These are phyloP conservation scores for Apiotrichum porosum DNA, from an alignment of 1,284 basidiomycete species.

Conservation along the genomic window DNA sequence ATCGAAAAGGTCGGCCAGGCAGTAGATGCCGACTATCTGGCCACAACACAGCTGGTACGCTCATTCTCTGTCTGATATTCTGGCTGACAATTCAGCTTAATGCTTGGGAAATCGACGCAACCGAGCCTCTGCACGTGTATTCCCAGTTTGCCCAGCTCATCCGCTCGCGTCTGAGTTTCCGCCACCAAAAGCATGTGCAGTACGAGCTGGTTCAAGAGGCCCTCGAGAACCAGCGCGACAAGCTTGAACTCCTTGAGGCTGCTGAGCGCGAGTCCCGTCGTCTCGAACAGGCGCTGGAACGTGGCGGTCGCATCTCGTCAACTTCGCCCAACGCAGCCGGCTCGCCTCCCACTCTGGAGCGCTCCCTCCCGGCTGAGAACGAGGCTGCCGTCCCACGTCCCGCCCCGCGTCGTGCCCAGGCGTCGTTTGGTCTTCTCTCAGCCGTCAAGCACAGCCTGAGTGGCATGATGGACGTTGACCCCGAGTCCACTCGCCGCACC, in stretches of 20 bases:
- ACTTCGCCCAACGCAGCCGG: neutral
- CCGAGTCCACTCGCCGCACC: constrained; percentile 87
- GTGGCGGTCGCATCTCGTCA: constrained; percentile 31
- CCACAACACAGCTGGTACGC: constrained; percentile 77
- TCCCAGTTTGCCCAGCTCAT: constrained; percentile 91
- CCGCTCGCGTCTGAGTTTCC: constrained; percentile 85
- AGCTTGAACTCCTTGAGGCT: constrained; percentile 84
- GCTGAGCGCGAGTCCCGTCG: constrained; percentile 86
- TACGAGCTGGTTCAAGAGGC: constrained; percentile 93
- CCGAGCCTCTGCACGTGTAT: constrained; percentile 94
- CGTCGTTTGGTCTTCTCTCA: constrained; percentile 78
- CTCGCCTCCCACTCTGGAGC: neutral
- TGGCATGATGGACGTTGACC: constrained; percentile 98
- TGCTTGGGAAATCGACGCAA: constrained; percentile 86
- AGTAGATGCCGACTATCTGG: constrained; percentile 87
- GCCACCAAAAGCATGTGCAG: constrained; percentile 97
- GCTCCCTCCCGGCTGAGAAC: constrained; percentile 4
- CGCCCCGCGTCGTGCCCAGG: constrained; percentile 12
- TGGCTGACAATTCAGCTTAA: constrained; percentile 61
- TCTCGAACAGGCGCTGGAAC: constrained; percentile 74
- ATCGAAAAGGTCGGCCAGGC: constrained; percentile 69
- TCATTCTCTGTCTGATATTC: neutral
- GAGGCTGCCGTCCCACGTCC: neutral
- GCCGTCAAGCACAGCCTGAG: constrained; percentile 92
- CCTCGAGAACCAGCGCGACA: constrained; percentile 78